phyloP scores from a whole-genome alignment of 306 rosid species.

The Canavalia gladiata region DNA sequence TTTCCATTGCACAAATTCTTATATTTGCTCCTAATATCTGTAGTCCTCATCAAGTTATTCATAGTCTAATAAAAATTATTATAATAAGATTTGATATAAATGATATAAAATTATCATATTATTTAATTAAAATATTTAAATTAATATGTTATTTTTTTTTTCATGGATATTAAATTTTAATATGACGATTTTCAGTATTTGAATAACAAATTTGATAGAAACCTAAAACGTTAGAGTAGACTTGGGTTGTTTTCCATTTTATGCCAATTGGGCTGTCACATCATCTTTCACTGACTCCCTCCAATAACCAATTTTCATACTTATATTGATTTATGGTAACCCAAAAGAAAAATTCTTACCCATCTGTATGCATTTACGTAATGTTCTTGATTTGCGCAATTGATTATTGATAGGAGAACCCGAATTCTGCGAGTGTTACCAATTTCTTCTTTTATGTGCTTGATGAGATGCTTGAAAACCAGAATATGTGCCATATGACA shows the following conservation, averaged over 20 bases:
- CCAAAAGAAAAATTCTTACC: neutral
- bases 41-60: no score
- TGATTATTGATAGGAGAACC: constrained; percentile 21
- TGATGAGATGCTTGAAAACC: constrained; percentile 45
- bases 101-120: no score
- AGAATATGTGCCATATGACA: constrained; percentile 25
- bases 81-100: no score
- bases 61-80: no score
- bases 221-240: no score
- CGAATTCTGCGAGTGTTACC: constrained; percentile 7
- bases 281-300: neutral
- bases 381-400: constrained; percentile 18
- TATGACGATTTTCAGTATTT: no score
- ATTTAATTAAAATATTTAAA: no score
- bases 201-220: no score
- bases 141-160: no score
- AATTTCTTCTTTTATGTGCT: constrained; percentile 34
- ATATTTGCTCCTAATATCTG: no score
- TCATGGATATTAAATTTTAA: no score
- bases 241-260: neutral
- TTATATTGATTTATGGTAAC: neutral
- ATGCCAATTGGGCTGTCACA: constrained; percentile 1
- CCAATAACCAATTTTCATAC: neutral
- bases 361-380: constrained; percentile 18
- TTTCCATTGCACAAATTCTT: neutral